phyloP scores from a whole-genome alignment of 2,329 filamentous ascomycete genomes.

The Pseudogymnoascus sp. region DNA sequence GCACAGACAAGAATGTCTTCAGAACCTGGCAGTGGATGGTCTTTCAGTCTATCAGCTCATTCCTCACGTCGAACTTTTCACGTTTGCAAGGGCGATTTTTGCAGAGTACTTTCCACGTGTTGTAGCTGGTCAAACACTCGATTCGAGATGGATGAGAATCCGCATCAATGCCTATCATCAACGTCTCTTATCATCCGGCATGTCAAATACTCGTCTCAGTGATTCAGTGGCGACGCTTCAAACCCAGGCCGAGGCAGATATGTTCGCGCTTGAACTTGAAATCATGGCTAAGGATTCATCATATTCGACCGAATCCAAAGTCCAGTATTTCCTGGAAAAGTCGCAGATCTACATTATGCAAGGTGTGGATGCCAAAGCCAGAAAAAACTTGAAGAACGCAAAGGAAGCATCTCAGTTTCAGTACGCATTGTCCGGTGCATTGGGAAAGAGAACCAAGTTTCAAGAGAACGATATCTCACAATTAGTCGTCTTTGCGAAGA shows the following conservation, averaged over 20 bases:
- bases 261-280: slow-evolving; percentile 40
- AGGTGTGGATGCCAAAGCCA: slow-evolving; percentile 69
- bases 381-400: slow-evolving; percentile 61
- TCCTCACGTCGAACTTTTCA: slow-evolving; percentile 76
- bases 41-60: slow-evolving; percentile 79
- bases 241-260: slow-evolving; percentile 50
- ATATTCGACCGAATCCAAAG: slow-evolving; percentile 44
- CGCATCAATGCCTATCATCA: slow-evolving; percentile 69
- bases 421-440: slow-evolving; percentile 74
- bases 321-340: slow-evolving; percentile 71
- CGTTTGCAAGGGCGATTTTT: slow-evolving; percentile 54
- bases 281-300: slow-evolving; percentile 32
- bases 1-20: slow-evolving; percentile 52
- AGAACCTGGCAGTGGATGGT: slow-evolving; percentile 69
- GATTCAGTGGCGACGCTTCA: slow-evolving; percentile 56
- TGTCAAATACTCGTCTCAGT: slow-evolving; percentile 31
- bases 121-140: slow-evolving; percentile 15
- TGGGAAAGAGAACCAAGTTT: slow-evolving; percentile 79
- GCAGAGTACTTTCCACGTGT: slow-evolving; percentile 27
- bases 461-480: slow-evolving; percentile 78
- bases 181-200: slow-evolving; percentile 42
- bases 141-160: slow-evolving; percentile 43
- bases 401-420: slow-evolving; percentile 60
- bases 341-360: slow-evolving; percentile 79
- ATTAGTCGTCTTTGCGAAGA: slow-evolving; percentile 82